Percentiles rank a stretch among this genome's conserved stretches.
phyloP scores from a whole-genome alignment of 2,329 filamentous ascomycete genomes.

The Beauveria brongniartii region DNA sequence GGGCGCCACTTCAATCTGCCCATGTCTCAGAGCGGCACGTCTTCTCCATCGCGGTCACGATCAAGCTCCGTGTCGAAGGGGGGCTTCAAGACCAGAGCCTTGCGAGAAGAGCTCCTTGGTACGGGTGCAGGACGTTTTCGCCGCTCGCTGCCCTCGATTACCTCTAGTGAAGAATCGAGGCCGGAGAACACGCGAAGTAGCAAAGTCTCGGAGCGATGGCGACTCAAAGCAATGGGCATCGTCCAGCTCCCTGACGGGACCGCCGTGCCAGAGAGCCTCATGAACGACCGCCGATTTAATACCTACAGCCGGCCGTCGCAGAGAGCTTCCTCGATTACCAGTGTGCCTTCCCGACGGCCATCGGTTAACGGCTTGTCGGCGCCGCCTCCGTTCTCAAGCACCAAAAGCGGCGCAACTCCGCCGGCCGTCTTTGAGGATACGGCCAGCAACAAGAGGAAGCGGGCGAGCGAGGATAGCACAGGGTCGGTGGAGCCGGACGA shows the following conservation, averaged over 20 bases:
- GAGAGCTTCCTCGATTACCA: not conserved
- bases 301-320: not conserved
- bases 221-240: constrained; percentile 41
- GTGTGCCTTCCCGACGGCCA: not conserved
- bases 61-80: constrained; percentile 15
- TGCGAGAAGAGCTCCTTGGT: constrained; percentile 27
- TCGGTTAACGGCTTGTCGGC: constrained; percentile 1
- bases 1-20: constrained; percentile 13
- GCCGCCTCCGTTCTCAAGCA: not conserved
- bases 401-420: not conserved
- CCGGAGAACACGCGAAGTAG: constrained; percentile 23
- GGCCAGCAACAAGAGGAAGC: constrained; percentile 26
- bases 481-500: constrained; percentile 10
- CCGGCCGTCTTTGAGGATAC: constrained; percentile 12
- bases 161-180: constrained; percentile 19
- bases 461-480: constrained; percentile 20
- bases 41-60: constrained; percentile 13
- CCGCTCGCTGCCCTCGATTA: constrained; percentile 30
- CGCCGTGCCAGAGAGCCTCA: constrained; percentile 43
- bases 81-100: constrained; percentile 28
- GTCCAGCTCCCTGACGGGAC: constrained; percentile 46
- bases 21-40: constrained; percentile 14
- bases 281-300: constrained; percentile 32
- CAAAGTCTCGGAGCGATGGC: constrained; percentile 36
- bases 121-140: constrained; percentile 25